Percentiles rank a stretch among this genome's conserved stretches.
These are phyloP conservation scores for Przewalskia tangutica DNA, from an alignment of 257 asterid species.

Conservation along the genomic window DNA sequence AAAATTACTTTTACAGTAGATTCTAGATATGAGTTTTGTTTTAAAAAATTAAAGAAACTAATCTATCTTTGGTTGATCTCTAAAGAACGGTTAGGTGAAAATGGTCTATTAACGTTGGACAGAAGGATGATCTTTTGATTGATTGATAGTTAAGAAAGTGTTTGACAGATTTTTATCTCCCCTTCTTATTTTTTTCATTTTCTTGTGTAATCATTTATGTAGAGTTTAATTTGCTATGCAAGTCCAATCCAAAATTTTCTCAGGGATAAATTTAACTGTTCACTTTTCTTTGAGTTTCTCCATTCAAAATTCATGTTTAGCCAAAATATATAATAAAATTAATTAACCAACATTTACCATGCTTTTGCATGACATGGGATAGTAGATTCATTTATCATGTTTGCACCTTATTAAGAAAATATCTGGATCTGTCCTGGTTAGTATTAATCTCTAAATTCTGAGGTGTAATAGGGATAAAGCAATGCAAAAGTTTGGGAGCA, in stretches of 20 bases:
- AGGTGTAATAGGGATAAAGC: not conserved
- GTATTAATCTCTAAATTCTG: not conserved
- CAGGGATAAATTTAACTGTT: not conserved
- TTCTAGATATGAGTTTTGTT: not conserved
- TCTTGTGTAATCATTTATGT: not conserved
- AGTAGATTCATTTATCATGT: not conserved
- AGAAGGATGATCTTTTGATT: not conserved
- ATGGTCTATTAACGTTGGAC: not conserved
- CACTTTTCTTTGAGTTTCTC: not conserved
- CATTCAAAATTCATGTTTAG: not conserved
- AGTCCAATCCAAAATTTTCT: not conserved
- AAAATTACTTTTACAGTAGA: not conserved
- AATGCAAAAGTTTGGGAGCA: not conserved
- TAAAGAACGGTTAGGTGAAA: not conserved
- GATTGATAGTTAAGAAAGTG: not conserved
- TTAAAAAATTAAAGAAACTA: not conserved
- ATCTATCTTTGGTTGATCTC: not conserved
- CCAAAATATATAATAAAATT: no score
- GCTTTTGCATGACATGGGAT: not conserved
- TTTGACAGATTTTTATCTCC: not conserved
- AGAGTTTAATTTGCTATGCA: not conserved
- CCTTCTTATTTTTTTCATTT: no score
- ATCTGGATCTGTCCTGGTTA: not conserved
- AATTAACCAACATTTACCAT: not conserved
- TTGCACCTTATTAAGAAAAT: not conserved